Conservation (phyloP, 1,284 basidiomycete species). For the Retiboletus fuscus region DNA sequence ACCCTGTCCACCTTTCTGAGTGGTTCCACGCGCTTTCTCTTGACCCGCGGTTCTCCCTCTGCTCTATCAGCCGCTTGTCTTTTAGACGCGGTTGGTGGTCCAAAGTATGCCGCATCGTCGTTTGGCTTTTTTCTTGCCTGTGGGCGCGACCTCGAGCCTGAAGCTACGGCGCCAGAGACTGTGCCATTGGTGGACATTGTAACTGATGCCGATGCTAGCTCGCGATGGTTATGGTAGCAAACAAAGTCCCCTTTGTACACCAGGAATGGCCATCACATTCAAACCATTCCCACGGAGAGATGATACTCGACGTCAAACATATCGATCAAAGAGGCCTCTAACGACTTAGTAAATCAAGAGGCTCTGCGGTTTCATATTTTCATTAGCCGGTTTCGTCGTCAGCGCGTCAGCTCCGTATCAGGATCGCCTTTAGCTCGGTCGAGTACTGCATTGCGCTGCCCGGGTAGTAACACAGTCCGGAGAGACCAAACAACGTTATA, state of each 20-base stretch:
- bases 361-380: constrained; percentile 16
- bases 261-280: constrained; percentile 2
- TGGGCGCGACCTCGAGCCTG: constrained; percentile 65
- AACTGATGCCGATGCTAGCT: constrained; percentile 12
- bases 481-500: constrained; percentile 29
- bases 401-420: constrained; percentile 1
- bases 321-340: constrained; percentile 11
- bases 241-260: constrained; percentile 17
- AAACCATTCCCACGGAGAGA: constrained; percentile 41
- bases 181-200: constrained; percentile 53
- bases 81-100: constrained; percentile 64
- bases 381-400: constrained; percentile 4
- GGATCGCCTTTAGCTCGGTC: constrained; percentile 35
- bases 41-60: constrained; percentile 75
- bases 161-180: constrained; percentile 47
- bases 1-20: constrained; percentile 44
- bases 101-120: constrained; percentile 73
- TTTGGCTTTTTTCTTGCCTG: constrained; percentile 69
- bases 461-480: constrained; percentile 15
- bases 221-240: constrained; percentile 22
- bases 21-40: constrained; percentile 73
- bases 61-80: constrained; percentile 68
- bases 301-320: not conserved
- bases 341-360: constrained; percentile 4
- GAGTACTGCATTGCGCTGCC: constrained; percentile 41